These are phyloP conservation scores for Boletus coccyginus DNA, from an alignment of 768 basidiomycete genomes.

Conservation along the genomic window DNA sequence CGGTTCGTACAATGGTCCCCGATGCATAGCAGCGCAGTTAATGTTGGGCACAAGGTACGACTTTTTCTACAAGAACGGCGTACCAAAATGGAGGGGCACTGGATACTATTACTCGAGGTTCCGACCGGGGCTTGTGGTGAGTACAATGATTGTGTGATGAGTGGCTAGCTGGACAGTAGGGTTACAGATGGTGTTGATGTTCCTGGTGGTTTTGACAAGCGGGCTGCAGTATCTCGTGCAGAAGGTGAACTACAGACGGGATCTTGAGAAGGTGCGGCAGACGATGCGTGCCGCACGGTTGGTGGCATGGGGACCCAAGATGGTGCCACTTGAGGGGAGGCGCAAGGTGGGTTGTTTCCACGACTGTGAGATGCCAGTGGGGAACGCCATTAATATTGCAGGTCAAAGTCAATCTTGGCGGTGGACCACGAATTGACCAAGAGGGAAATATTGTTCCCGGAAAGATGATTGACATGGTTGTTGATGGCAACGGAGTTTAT, in stretches of 20 bases:
- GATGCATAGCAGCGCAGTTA: background rate
- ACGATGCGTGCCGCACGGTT: conserved; percentile 60
- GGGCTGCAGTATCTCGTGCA: conserved; percentile 81
- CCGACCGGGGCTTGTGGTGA: conserved; percentile 84
- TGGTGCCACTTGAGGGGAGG: conserved; percentile 57
- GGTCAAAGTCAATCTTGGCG: conserved; percentile 73
- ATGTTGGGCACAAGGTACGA: conserved; percentile 57
- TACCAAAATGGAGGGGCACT: conserved; percentile 94
- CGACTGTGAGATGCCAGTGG: background rate
- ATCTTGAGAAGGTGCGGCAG: conserved; percentile 63
- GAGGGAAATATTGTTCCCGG: conserved; percentile 50
- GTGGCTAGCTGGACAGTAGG: background rate
- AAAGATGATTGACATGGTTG: conserved; percentile 74
- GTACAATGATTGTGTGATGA: conserved; percentile 19
- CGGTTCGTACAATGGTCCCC: conserved; percentile 46
- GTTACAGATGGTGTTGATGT: conserved; percentile 66
- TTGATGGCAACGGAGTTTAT: conserved; percentile 72
- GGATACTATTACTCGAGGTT: conserved; percentile 97
- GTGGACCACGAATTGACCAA: conserved; percentile 47
- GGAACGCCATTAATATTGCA: conserved; percentile 25
- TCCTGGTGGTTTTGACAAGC: conserved; percentile 77
- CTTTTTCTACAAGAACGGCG: conserved; percentile 97
- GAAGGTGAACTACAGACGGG: conserved; percentile 69
- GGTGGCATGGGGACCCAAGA: conserved; percentile 81
- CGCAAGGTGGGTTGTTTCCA: conserved; percentile 54